These are phyloP conservation scores for Herpetospermum pedunculosum DNA, from an alignment of 306 rosid species.

Conservation along the genomic window DNA sequence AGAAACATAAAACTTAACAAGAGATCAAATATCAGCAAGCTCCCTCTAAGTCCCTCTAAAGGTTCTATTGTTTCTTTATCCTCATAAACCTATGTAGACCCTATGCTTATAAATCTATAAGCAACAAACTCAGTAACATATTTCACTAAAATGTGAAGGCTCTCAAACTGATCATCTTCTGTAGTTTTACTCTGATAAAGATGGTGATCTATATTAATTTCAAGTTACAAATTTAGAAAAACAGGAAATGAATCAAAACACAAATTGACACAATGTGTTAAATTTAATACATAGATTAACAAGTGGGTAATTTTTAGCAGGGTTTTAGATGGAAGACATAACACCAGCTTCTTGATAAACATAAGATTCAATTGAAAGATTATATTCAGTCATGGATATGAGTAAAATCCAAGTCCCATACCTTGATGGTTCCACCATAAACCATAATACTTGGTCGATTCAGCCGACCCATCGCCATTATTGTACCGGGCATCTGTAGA, in stretches of 20 bases:
- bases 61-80: too few relatives aligned
- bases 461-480: conserved; percentile 92
- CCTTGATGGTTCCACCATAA: conserved; percentile 95
- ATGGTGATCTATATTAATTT: too few relatives aligned
- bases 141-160: not conserved
- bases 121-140: not conserved
- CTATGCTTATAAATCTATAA: not conserved
- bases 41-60: too few relatives aligned
- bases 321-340: not conserved
- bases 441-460: conserved; percentile 94
- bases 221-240: too few relatives aligned
- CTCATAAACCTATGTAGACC: too few relatives aligned
- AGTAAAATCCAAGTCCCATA: conserved; percentile 4
- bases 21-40: too few relatives aligned
- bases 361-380: not conserved
- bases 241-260: not conserved
- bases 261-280: not conserved
- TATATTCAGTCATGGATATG: not conserved
- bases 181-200: not conserved
- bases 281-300: not conserved
- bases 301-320: not conserved
- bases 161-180: not conserved
- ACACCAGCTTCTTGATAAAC: not conserved
- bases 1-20: too few relatives aligned
- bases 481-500: conserved; percentile 93